Percentiles rank a stretch among this genome's conserved stretches.
phyloP scores from a whole-genome alignment of 352 stramenopile genomes.

The Phytopythium chamaehyphon region DNA sequence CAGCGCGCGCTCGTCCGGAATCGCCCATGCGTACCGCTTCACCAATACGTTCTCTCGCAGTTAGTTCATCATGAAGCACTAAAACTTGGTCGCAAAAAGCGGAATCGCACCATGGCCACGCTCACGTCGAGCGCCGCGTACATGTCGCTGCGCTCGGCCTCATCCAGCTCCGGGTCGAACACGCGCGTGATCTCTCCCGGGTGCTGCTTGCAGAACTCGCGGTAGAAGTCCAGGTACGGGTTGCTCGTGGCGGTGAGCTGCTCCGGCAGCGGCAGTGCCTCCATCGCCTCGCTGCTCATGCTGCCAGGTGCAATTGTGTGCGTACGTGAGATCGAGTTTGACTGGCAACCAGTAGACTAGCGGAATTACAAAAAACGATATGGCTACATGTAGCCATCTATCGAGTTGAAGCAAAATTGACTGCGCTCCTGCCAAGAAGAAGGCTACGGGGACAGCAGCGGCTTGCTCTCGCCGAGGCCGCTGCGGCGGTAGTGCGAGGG shows the following conservation, averaged over 20 bases:
- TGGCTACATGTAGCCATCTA: no score
- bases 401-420: no score
- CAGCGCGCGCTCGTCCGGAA: slow-evolving; percentile 84
- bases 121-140: slow-evolving; percentile 72
- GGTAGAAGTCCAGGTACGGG: slow-evolving; percentile 80
- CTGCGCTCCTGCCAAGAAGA: no score
- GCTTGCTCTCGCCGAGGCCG: slow-evolving; percentile 31
- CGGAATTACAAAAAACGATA: no score
- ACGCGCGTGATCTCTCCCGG: slow-evolving; percentile 56
- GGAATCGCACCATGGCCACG: slow-evolving; percentile 69
- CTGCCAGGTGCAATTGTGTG: background rate
- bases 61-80: background rate
- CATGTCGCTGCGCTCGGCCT: slow-evolving; percentile 63
- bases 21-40: slow-evolving; percentile 92
- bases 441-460: slow-evolving; percentile 30
- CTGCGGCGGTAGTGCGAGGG: slow-evolving; percentile 38
- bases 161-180: slow-evolving; percentile 68
- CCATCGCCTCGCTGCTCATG: slow-evolving; percentile 4
- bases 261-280: slow-evolving; percentile 15
- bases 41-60: background rate
- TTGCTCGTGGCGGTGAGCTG: slow-evolving; percentile 65
- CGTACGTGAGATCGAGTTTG: no score
- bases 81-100: background rate
- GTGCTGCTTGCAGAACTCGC: slow-evolving; percentile 52
- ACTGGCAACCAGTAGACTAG: no score